Evolutionary conservation across 176 grass and related monocot species (phyloP).

Genomic region (Urochloa ruziziensis): DNA sequence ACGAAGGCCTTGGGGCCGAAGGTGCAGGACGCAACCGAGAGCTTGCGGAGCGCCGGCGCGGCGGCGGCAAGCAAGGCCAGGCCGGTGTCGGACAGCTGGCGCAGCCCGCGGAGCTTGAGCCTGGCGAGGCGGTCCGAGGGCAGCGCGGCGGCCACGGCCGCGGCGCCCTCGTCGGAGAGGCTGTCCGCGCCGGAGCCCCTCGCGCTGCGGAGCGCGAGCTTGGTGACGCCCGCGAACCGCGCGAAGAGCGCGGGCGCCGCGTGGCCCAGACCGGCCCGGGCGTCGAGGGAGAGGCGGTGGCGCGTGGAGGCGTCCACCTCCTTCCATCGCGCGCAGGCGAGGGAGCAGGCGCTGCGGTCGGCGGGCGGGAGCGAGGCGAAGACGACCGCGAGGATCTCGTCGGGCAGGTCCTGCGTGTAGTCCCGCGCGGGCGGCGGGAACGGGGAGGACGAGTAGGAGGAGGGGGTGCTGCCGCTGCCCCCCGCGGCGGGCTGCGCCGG

Average conservation of each 20-base stretch:
- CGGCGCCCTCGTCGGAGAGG: conserved; percentile 65
- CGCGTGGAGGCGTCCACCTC: conserved; percentile 62
- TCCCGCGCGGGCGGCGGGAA: conserved; percentile 34
- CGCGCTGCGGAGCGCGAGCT: conserved; percentile 61
- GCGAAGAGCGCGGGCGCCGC: conserved; percentile 35
- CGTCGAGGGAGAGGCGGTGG: conserved; percentile 62
- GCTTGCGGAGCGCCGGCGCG: conserved; percentile 59
- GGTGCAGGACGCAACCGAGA: conserved; percentile 80
- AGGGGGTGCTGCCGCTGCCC: background rate
- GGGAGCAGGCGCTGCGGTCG: conserved; percentile 76
- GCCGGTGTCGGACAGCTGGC: conserved; percentile 67
- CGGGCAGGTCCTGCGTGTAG: conserved; percentile 82
- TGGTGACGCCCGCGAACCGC: conserved; percentile 68
- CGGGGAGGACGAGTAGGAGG: background rate
- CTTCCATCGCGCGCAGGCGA: conserved; percentile 67
- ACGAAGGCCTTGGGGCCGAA: conserved; percentile 84
- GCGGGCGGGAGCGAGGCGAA: conserved; percentile 56
- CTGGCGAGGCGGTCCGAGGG: conserved; percentile 54
- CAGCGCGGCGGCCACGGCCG: conserved; percentile 25
- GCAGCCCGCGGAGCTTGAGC: conserved; percentile 80
- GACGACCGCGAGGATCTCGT: conserved; percentile 76
- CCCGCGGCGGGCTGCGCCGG: background rate
- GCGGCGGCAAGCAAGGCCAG: conserved; percentile 50
- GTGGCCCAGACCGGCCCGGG: conserved; percentile 39
- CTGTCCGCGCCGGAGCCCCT: conserved; percentile 59